Evolutionary conservation across 140 eudicot species (phyloP).

Genomic region (Cichorium intybus): DNA sequence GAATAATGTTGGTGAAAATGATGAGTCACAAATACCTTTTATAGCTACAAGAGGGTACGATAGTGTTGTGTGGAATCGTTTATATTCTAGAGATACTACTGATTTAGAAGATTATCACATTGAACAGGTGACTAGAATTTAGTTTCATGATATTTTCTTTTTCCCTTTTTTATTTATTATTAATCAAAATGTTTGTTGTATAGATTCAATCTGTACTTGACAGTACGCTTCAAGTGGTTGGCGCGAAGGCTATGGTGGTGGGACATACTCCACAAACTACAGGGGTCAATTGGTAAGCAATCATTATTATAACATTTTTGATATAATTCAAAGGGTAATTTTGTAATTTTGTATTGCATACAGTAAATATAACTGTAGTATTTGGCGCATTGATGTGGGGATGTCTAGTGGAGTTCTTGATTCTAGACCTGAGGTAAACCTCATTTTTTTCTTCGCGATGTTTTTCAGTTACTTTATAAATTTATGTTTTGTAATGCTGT

Average conservation of each 20-base stretch:
- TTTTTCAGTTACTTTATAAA: neutral
- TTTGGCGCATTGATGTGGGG: conserved; percentile 98
- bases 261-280: conserved; percentile 96
- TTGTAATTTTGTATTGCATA: conserved; percentile 23
- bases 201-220: conserved; percentile 76
- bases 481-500: conserved; percentile 15
- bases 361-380: conserved; percentile 81
- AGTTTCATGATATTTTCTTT: neutral
- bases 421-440: conserved; percentile 89
- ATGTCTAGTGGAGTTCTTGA: conserved; percentile 99
- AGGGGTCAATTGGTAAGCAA: conserved; percentile 84
- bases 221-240: conserved; percentile 75
- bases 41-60: conserved; percentile 92
- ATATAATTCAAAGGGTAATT: neutral
- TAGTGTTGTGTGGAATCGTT: conserved; percentile 97
- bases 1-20: conserved; percentile 50
- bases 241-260: conserved; percentile 94
- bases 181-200: neutral
- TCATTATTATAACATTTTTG: neutral
- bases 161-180: neutral
- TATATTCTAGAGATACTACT: conserved; percentile 77
- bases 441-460: neutral
- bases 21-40: conserved; percentile 57
- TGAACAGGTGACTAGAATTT: conserved; percentile 49
- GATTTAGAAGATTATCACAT: conserved; percentile 63